Percentiles rank a stretch among this genome's conserved stretches.
Evolutionary conservation across 306 rosid genomes (phyloP).

Genomic region (Malus orientalis): DNA sequence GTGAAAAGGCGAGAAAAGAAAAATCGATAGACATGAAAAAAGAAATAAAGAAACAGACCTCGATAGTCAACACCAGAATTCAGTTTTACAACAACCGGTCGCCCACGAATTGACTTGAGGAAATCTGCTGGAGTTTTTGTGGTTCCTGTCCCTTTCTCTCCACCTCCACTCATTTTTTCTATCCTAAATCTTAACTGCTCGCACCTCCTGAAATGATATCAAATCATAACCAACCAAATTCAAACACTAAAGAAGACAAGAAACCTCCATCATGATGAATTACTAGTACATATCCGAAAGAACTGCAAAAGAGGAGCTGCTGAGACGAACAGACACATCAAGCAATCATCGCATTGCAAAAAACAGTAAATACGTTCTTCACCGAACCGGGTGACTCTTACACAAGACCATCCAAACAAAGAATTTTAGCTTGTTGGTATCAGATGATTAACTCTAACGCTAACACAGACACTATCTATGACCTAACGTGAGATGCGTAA

Average conservation of each 20-base stretch:
- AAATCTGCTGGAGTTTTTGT: slow-evolving; percentile 91
- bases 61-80: slow-evolving; percentile 92
- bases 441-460: not conserved
- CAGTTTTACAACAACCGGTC: slow-evolving; percentile 87
- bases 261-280: not conserved
- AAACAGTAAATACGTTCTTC: not conserved
- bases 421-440: not conserved
- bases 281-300: not conserved
- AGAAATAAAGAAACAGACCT: slow-evolving; percentile 30
- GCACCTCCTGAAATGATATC: not conserved
- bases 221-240: not conserved
- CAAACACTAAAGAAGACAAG: not conserved
- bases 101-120: slow-evolving; percentile 88
- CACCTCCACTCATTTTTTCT: slow-evolving; percentile 43
- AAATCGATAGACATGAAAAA: not conserved
- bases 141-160: slow-evolving; percentile 59
- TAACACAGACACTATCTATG: not conserved
- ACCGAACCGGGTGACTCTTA: not conserved
- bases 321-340: not conserved
- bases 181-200: not conserved
- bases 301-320: not conserved
- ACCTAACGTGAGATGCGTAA: not conserved
- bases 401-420: not conserved
- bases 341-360: not conserved
- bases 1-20: not conserved